Conservation (phyloP, 306 rosid species). For the Malus sylvestris region DNA sequence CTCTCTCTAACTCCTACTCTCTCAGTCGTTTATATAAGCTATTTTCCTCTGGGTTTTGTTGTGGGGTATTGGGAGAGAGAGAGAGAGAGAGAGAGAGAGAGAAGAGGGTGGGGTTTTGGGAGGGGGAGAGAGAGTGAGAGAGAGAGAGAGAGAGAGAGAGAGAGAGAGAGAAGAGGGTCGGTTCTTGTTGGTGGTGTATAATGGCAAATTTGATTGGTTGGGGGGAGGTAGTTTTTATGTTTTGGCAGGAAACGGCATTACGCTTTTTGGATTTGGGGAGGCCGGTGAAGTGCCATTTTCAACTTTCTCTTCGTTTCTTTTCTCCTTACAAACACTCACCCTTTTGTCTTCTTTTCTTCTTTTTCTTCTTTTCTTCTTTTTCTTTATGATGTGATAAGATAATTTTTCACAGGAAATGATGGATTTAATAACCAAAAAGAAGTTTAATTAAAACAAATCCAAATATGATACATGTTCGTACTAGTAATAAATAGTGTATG, state of each 20-base stretch:
- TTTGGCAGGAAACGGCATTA: slow-evolving; percentile 19
- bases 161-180: background rate
- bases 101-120: background rate
- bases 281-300: slow-evolving; percentile 74
- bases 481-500: background rate
- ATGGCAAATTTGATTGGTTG: slow-evolving; percentile 39
- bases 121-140: slow-evolving; percentile 7
- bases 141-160: slow-evolving; percentile 4
- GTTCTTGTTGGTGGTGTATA: slow-evolving; percentile 14
- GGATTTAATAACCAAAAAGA: background rate
- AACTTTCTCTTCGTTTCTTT: slow-evolving; percentile 48
- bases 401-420: background rate
- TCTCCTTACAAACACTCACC: slow-evolving; percentile 36
- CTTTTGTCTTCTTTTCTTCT: slow-evolving; percentile 28
- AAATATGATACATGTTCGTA: background rate
- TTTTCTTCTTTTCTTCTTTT: background rate
- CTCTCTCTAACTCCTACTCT: background rate
- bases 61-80: slow-evolving; percentile 10
- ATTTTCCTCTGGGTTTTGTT: background rate
- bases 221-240: slow-evolving; percentile 23
- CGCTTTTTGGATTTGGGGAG: slow-evolving; percentile 45
- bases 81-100: background rate
- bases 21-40: background rate
- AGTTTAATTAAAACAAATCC: background rate
- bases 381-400: background rate